phyloP scores from a whole-genome alignment of 2,329 filamentous ascomycete genomes.

The Talaromyces sp. region DNA sequence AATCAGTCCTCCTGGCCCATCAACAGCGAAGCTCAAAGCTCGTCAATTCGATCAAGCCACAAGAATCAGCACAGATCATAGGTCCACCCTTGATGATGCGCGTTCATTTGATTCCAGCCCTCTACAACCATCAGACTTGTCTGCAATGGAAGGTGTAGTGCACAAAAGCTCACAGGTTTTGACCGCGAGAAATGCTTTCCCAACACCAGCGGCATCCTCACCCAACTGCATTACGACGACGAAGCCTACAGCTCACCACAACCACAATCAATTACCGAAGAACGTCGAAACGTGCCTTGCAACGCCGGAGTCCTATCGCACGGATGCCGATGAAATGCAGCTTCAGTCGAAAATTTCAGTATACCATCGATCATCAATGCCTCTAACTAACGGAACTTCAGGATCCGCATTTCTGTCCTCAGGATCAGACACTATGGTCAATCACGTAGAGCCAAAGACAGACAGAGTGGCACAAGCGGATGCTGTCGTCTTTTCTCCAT shows the following conservation, averaged over 20 bases:
- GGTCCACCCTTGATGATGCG: neutral
- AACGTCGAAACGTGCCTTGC: neutral
- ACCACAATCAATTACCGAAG: neutral
- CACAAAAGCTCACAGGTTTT: neutral
- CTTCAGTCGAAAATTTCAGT: neutral
- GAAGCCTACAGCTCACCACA: neutral
- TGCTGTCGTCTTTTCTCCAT: neutral
- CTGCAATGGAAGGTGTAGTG: neutral
- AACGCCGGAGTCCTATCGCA: conserved; percentile 1
- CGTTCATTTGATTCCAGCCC: neutral
- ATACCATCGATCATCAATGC: neutral
- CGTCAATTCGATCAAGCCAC: neutral
- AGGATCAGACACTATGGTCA: neutral
- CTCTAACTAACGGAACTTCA: neutral
- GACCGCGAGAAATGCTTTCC: neutral
- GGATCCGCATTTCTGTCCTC: neutral
- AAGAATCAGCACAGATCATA: neutral
- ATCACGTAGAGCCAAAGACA: neutral
- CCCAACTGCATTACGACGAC: neutral
- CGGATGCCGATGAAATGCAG: neutral
- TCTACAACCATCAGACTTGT: neutral
- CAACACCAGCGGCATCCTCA: neutral
- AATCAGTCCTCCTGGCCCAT: neutral
- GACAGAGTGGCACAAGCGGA: neutral
- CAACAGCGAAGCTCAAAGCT: neutral